Evolutionary conservation across 1,284 basidiomycete genomes (phyloP).

Genomic region (Tremellales sp.): DNA sequence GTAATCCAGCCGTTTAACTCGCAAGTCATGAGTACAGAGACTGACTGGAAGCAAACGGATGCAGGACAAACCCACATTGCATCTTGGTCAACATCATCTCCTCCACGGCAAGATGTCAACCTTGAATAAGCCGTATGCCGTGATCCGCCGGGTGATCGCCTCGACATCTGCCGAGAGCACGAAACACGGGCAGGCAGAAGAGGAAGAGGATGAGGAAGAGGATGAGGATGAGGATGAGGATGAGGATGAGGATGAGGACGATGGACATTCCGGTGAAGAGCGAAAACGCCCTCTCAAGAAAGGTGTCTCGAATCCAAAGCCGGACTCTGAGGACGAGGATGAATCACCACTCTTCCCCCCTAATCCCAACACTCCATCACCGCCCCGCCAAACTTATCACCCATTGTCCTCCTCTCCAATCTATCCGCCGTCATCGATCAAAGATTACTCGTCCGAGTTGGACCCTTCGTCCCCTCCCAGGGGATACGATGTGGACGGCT

Average conservation of each 20-base stretch:
- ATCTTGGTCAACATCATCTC: slow-evolving; percentile 74
- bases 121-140: slow-evolving; percentile 71
- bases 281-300: neutral
- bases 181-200: slow-evolving; percentile 16
- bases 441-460: slow-evolving; percentile 45
- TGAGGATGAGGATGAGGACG: slow-evolving; percentile 13
- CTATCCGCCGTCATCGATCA: slow-evolving; percentile 16
- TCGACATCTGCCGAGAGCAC: neutral
- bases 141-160: slow-evolving; percentile 47
- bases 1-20: slow-evolving; percentile 26
- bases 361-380: slow-evolving; percentile 13
- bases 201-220: slow-evolving; percentile 18
- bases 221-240: slow-evolving; percentile 14
- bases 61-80: slow-evolving; percentile 71
- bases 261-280: slow-evolving; percentile 17
- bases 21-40: neutral
- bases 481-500: slow-evolving; percentile 9
- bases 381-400: slow-evolving; percentile 2
- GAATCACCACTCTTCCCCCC: slow-evolving; percentile 29
- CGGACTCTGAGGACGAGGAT: slow-evolving; percentile 26
- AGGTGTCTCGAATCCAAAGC: neutral
- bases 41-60: neutral
- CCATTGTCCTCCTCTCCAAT: slow-evolving; percentile 16
- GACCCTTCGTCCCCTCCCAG: slow-evolving; percentile 33
- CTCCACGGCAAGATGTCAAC: slow-evolving; percentile 79